Evolutionary conservation across 306 rosid species (phyloP).

Genomic region (Dryas drummondii): DNA sequence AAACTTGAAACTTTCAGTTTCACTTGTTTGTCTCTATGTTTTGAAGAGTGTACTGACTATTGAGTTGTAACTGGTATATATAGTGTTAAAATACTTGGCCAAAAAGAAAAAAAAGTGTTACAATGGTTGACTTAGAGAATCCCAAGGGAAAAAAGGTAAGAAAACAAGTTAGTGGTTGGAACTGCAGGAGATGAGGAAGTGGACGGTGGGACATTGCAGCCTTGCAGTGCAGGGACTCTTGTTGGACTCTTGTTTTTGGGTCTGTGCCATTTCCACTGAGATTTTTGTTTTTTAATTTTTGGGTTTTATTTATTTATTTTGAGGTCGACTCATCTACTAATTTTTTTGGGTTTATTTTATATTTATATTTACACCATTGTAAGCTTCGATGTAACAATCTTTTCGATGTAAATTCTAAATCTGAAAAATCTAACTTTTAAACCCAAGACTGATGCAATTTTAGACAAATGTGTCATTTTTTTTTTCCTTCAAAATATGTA

Average conservation of each 20-base stretch:
- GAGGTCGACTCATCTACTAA: too few relatives aligned
- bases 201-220: slow-evolving; percentile 37
- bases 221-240: slow-evolving; percentile 10
- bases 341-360: too few relatives aligned
- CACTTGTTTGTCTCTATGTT: slow-evolving; percentile 13
- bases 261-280: not conserved
- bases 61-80: slow-evolving; percentile 14
- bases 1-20: slow-evolving; percentile 4
- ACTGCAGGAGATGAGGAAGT: slow-evolving; percentile 25
- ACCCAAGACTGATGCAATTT: too few relatives aligned
- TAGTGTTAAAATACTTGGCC: not conserved
- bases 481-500: not conserved
- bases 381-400: too few relatives aligned
- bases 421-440: too few relatives aligned
- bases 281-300: not conserved
- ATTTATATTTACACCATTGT: too few relatives aligned
- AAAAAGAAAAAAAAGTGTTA: not conserved
- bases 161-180: slow-evolving; percentile 32
- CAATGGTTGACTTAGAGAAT: slow-evolving; percentile 28
- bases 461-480: not conserved
- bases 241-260: slow-evolving; percentile 28
- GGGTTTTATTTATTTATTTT: not conserved
- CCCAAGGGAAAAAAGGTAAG: not conserved
- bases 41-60: not conserved
- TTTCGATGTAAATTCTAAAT: too few relatives aligned